A percentile compares a stretch with the other conserved stretches of the same genome.
These are phyloP conservation scores for Phytophthora cactorum DNA, from an alignment of 352 stramenopile genomes.

Conservation along the genomic window DNA sequence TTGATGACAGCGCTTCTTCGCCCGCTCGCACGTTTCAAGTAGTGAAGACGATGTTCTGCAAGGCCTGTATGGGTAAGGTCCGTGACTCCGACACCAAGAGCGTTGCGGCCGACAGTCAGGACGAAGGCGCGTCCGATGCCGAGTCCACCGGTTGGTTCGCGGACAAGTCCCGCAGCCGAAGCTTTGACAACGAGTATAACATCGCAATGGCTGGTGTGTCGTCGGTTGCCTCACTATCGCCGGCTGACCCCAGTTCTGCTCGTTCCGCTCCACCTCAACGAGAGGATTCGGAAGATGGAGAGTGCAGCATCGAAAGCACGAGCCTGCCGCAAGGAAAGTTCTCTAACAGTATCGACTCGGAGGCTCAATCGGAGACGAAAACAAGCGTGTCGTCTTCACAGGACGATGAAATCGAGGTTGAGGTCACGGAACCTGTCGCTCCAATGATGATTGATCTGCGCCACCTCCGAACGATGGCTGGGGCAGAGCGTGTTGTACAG, in stretches of 20 bases:
- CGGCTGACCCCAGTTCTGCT: slow-evolving; percentile 9
- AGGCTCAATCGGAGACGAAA: slow-evolving; percentile 41
- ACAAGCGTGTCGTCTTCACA: slow-evolving; percentile 39
- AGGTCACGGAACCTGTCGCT: slow-evolving; percentile 24
- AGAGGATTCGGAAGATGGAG: slow-evolving; percentile 23
- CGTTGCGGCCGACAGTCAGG: slow-evolving; percentile 31
- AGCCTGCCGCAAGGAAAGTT: slow-evolving; percentile 19
- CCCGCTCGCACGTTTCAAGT: slow-evolving; percentile 54
- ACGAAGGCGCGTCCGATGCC: slow-evolving; percentile 40
- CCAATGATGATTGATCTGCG: slow-evolving; percentile 44
- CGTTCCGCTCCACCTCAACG: slow-evolving; percentile 12
- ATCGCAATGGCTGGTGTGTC: slow-evolving; percentile 13
- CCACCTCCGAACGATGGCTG: slow-evolving; percentile 44
- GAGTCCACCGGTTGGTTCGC: slow-evolving; percentile 38
- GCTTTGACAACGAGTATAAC: slow-evolving; percentile 31
- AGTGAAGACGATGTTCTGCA: slow-evolving; percentile 67
- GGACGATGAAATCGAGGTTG: slow-evolving; percentile 27
- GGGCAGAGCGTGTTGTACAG: slow-evolving; percentile 41
- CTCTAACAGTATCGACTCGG: slow-evolving; percentile 19
- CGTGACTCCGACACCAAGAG: slow-evolving; percentile 34
- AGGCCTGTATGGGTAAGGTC: slow-evolving; percentile 60
- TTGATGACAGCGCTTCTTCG: slow-evolving; percentile 25
- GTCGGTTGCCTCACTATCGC: slow-evolving; percentile 27
- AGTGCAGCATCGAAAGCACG: slow-evolving; percentile 9
- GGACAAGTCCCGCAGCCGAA: slow-evolving; percentile 27